Percentiles rank a stretch among this genome's conserved stretches.
These are phyloP conservation scores for Isabelozyma gotoi DNA, from an alignment of 805 yeast species.

Conservation along the genomic window DNA sequence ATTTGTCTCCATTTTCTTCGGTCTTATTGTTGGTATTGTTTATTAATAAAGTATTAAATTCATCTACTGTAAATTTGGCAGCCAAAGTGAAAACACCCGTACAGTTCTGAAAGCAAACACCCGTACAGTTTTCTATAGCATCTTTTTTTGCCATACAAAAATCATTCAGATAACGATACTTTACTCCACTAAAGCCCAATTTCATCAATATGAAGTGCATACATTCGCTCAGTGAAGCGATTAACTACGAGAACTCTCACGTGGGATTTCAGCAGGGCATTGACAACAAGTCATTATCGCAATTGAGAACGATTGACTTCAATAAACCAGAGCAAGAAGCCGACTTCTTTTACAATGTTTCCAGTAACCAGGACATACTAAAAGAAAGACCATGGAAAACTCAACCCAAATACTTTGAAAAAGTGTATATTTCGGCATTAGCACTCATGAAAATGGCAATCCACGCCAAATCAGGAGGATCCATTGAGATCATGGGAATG, in stretches of 20 bases:
- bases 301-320: neutral
- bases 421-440: slow-evolving; percentile 63
- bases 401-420: slow-evolving; percentile 60
- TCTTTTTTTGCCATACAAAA: neutral
- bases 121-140: neutral
- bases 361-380: neutral
- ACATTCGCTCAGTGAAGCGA: neutral
- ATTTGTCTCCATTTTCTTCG: neutral
- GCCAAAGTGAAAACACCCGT: neutral
- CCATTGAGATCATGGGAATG: slow-evolving; percentile 95
- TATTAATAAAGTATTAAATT: too few relatives aligned
- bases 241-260: neutral
- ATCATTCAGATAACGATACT: neutral
- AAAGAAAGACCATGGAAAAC: slow-evolving; percentile 51
- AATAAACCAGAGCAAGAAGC: neutral
- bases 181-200: neutral
- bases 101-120: neutral
- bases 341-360: neutral
- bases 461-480: slow-evolving; percentile 82
- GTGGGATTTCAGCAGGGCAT: neutral
- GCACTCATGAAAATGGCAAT: slow-evolving; percentile 74
- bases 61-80: neutral
- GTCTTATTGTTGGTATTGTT: neutral
- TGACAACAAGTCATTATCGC: neutral
- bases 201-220: neutral